Base-by-base conservation (phyloP, 805 yeast genomes). In the Zygosaccharomyces siamensis region DNA sequence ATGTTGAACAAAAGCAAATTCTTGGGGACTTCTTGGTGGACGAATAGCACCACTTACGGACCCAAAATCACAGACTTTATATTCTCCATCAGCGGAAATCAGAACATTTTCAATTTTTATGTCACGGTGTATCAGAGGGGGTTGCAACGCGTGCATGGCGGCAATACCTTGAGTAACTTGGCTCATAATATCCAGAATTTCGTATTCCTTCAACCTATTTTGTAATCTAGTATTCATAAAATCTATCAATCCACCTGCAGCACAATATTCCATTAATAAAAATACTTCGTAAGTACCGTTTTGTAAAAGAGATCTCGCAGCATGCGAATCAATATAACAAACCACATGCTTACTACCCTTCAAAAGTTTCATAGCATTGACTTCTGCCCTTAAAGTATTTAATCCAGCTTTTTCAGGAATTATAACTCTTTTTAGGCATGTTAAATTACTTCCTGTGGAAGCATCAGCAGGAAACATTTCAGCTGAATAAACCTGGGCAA, bases 321-420 rank as follows among this genome's bases (percentile, higher is more conserved):
- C 99, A 70, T 93, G 97, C 2, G 97, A 88, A 66, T 93, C 99
- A 45, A 89, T 86, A 66, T 93, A 93, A 2, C 88, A 82, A 1
- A 93, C 99, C 52, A 93, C 81, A 62, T 84, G 83, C 40, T 78
- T 77, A 55, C 86, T 79, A 7, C 95, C 96, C 52, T 83, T 73
- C 30, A 93, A 73, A 24, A 96, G 74, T 68, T 88, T 86, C 98
- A 93, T 92, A 10, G 97, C 95, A 63, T 93, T 98, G 12, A 93
- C 99, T 66, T 93, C 99, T 35, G 95, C 96, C 53, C 98, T 73
- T 44, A 93, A 72, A 21, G 84, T 77, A 58, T 86, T 88, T 63
- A 93, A 74, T 45, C 85, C 86, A 60, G 81, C 78, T 67, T 93
- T 93, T 63, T 85, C 89, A 3, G 97, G 97, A 3, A 93, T 99